phyloP scores from a whole-genome alignment of 1,284 basidiomycete species.

The Kwoniella shivajii region DNA sequence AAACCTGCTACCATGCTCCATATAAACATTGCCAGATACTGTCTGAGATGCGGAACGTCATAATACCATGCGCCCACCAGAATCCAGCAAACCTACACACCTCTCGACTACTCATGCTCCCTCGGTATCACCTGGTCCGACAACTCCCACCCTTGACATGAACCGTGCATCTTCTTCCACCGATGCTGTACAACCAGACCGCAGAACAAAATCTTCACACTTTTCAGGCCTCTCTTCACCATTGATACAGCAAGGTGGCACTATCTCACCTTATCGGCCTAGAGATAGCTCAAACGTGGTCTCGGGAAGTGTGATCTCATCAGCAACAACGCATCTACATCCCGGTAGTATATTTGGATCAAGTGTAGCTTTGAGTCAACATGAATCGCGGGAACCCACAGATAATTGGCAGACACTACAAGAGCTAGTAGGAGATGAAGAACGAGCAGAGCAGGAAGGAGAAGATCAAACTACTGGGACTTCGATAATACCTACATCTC shows the following conservation, averaged over 20 bases:
- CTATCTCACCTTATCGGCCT: conserved; percentile 3
- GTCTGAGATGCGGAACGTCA: no score
- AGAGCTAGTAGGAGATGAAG: conserved; percentile 29
- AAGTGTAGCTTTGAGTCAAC: neutral
- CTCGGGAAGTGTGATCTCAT: no score
- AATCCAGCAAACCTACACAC: no score
- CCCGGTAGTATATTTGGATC: neutral
- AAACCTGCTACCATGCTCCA: no score
- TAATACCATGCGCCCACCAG: no score
- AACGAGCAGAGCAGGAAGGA: conserved; percentile 3
- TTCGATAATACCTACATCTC: neutral
- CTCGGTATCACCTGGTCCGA: neutral
- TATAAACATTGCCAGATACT: no score
- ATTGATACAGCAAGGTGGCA: neutral
- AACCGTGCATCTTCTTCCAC: neutral
- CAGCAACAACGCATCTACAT: neutral
- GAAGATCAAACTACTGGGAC: neutral
- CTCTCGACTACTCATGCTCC: neutral
- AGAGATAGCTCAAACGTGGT: neutral
- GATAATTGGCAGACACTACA: conserved; percentile 43
- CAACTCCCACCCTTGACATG: neutral
- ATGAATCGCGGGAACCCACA: conserved; percentile 1
- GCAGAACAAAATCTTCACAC: neutral
- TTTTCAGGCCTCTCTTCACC: neutral
- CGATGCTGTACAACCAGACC: neutral